Percentiles rank a stretch among this genome's conserved stretches.
These are phyloP conservation scores for Populus hybrid DNA, from an alignment of 441 rosid species.

Conservation along the genomic window DNA sequence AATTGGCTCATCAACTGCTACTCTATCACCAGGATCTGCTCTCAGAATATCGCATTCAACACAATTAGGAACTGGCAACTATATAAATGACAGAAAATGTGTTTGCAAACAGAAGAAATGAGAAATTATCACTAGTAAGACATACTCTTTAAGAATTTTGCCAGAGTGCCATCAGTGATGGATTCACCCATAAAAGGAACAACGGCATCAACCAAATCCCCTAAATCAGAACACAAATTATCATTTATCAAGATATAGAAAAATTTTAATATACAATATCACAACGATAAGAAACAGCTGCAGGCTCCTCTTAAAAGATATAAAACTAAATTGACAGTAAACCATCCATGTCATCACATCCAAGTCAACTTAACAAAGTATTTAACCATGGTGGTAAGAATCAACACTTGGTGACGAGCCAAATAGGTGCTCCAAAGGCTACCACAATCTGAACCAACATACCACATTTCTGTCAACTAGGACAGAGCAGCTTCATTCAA, in stretches of 20 bases:
- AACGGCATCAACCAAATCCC: slow-evolving; percentile 78
- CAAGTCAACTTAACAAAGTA: neutral
- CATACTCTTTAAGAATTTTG: slow-evolving; percentile 80
- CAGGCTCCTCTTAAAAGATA: neutral
- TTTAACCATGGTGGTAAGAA: neutral
- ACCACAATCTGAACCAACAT: too few species aligned
- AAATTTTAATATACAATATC: slow-evolving; percentile 9
- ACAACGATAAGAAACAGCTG: slow-evolving; percentile 3
- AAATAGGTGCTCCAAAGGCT: too few species aligned
- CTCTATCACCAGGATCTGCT: slow-evolving; percentile 91
- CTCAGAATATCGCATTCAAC: slow-evolving; percentile 22
- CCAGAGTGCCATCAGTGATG: slow-evolving; percentile 90
- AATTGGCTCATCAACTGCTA: slow-evolving; percentile 84
- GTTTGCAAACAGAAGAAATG: neutral
- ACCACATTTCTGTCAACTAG: too few species aligned
- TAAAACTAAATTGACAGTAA: neutral
- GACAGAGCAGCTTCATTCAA: too few species aligned
- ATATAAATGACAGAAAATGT: neutral
- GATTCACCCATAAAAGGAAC: slow-evolving; percentile 99
- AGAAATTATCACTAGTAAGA: slow-evolving; percentile 12
- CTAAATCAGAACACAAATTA: slow-evolving; percentile 36
- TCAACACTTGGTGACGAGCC: too few species aligned
- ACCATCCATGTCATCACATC: slow-evolving; percentile 2
- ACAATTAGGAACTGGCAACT: slow-evolving; percentile 14
- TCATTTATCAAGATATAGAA: neutral